A percentile compares a stretch with the other conserved stretches of the same genome.
Evolutionary conservation across 1,284 basidiomycete genomes (phyloP).

Genomic region (Amylostereum chailletii): DNA sequence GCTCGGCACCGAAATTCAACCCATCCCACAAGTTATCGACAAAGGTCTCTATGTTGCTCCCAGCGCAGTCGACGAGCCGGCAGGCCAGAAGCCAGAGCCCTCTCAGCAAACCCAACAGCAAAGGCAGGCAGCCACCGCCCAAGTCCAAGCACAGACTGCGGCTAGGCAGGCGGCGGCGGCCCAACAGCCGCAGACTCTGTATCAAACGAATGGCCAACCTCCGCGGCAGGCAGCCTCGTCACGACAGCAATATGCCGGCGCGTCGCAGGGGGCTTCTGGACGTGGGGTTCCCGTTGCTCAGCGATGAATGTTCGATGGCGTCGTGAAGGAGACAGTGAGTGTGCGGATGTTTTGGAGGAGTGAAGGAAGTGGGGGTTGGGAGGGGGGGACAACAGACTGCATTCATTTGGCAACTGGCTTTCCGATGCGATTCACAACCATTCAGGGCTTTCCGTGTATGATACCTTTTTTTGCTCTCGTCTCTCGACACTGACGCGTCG

Average conservation of each 20-base stretch:
- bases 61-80: slow-evolving; percentile 38
- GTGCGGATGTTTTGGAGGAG: background rate
- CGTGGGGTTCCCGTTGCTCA: slow-evolving; percentile 22
- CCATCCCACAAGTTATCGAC: slow-evolving; percentile 90
- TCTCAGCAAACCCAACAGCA: slow-evolving; percentile 14
- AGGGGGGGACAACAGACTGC: background rate
- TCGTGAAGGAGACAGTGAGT: slow-evolving; percentile 1
- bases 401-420: background rate
- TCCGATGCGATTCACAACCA: too few relatives aligned
- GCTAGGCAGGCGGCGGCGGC: background rate
- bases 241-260: slow-evolving; percentile 17
- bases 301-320: slow-evolving; percentile 16
- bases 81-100: slow-evolving; percentile 24
- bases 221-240: slow-evolving; percentile 16
- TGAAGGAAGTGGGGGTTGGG: background rate
- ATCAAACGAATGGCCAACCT: slow-evolving; percentile 20
- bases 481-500: too few relatives aligned
- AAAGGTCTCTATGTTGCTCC: slow-evolving; percentile 89
- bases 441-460: too few relatives aligned
- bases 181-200: slow-evolving; percentile 14
- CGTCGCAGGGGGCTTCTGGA: slow-evolving; percentile 6
- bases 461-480: too few relatives aligned
- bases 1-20: slow-evolving; percentile 95
- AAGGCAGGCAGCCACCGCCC: slow-evolving; percentile 9
- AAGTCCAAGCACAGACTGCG: too few relatives aligned